Evolutionary conservation across 176 grass and related monocot species (phyloP).

Genomic region (Musa acuminata): DNA sequence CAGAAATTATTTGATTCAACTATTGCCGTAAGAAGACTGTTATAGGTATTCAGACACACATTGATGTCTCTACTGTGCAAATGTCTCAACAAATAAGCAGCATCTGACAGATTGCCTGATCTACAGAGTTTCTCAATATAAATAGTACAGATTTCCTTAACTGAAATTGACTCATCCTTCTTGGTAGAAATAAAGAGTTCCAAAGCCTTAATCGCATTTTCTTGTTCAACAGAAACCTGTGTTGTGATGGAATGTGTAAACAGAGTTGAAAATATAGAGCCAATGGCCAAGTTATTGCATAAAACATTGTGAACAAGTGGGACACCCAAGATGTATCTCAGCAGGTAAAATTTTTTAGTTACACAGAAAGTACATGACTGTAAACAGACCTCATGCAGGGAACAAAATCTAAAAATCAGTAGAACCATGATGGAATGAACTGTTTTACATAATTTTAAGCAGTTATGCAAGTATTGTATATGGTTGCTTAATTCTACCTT

Average conservation of each 20-base stretch:
- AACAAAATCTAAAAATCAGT: too few species aligned
- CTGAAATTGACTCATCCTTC: background rate
- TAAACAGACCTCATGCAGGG: too few species aligned
- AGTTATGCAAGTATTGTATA: too few species aligned
- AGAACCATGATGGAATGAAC: too few species aligned
- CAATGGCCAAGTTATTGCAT: background rate
- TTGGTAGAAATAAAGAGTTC: constrained; percentile 10
- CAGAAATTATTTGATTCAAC: constrained; percentile 38
- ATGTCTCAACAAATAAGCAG: constrained; percentile 35
- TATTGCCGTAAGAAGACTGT: constrained; percentile 35
- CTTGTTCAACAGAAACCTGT: background rate
- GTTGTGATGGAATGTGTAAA: constrained; percentile 10
- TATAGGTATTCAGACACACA: constrained; percentile 35
- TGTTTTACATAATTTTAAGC: too few species aligned
- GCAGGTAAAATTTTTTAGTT: background rate
- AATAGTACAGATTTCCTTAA: constrained; percentile 13
- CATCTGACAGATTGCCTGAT: constrained; percentile 37
- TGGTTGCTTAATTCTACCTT: too few species aligned
- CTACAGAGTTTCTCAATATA: constrained; percentile 48
- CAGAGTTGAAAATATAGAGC: background rate
- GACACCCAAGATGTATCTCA: background rate
- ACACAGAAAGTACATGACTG: too few species aligned
- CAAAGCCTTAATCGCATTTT: constrained; percentile 23
- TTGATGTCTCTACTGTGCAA: constrained; percentile 27
- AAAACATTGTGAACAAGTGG: constrained; percentile 1